Evolutionary conservation across 2,329 filamentous ascomycete genomes (phyloP).

Genomic region (Dothiorella sarmentorum): DNA sequence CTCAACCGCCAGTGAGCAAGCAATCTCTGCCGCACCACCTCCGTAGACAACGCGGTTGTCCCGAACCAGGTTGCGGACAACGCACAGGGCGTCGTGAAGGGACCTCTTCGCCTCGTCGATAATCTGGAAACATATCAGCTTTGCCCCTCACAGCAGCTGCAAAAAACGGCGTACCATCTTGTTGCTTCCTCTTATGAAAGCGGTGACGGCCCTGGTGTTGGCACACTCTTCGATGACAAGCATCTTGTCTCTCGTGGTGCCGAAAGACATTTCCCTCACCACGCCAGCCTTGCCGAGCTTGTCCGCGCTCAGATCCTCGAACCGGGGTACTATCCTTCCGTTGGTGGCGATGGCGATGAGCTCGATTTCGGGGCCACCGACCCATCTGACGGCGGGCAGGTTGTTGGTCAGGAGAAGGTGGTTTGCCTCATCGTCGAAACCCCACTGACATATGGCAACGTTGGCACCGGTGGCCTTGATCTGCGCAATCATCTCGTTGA

Average conservation of each 20-base stretch:
- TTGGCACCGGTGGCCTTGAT: constrained; percentile 98
- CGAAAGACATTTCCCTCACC: constrained; percentile 93
- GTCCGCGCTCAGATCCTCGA: constrained; percentile 86
- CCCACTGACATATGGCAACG: constrained; percentile 98
- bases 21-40: constrained; percentile 93
- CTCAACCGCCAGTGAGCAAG: constrained; percentile 93
- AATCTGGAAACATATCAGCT: constrained; percentile 56
- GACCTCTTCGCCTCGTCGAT: constrained; percentile 99
- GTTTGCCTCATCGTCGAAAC: constrained; percentile 98
- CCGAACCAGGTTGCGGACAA: constrained; percentile 90
- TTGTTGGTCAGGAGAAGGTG: constrained; percentile 94
- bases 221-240: constrained; percentile 98
- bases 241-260: constrained; percentile 99
- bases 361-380: constrained; percentile 96
- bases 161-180: constrained; percentile 75
- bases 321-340: constrained; percentile 92
- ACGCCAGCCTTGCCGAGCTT: constrained; percentile 89
- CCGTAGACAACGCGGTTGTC: constrained; percentile 98
- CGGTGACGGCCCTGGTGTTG: constrained; percentile 92
- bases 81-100: constrained; percentile 93
- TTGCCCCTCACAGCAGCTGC: not conserved
- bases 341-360: constrained; percentile 98
- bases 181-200: constrained; percentile 96
- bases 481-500: constrained; percentile 96
- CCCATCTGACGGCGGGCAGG: constrained; percentile 94